Evolutionary conservation across 768 basidiomycete species (phyloP).

Genomic region (Chalciporus sphaerocephalus): DNA sequence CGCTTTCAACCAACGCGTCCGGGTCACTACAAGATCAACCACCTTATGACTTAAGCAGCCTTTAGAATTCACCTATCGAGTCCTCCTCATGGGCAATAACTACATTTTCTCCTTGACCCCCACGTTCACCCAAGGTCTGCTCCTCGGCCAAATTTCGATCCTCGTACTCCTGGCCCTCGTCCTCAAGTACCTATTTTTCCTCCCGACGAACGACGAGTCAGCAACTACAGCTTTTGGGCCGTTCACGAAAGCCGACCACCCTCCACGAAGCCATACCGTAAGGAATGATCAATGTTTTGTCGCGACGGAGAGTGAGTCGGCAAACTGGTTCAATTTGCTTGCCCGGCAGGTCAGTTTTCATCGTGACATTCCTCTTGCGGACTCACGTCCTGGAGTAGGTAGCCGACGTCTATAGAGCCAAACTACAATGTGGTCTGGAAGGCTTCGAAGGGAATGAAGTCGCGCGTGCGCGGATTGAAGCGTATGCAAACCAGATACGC

Average conservation of each 20-base stretch:
- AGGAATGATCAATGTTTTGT: constrained; percentile 4
- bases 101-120: constrained; percentile 74
- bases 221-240: constrained; percentile 59
- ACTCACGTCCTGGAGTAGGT: constrained; percentile 39
- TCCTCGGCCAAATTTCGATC: constrained; percentile 90
- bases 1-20: too few relatives aligned
- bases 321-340: constrained; percentile 89
- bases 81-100: constrained; percentile 33
- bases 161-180: constrained; percentile 70
- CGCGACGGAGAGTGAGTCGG: constrained; percentile 53
- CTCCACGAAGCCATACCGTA: constrained; percentile 36
- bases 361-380: neutral
- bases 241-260: constrained; percentile 45
- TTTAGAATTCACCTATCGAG: neutral
- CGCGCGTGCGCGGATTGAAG: constrained; percentile 73
- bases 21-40: neutral
- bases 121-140: constrained; percentile 92
- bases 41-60: constrained; percentile 2
- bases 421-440: constrained; percentile 63
- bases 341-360: constrained; percentile 62
- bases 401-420: constrained; percentile 68
- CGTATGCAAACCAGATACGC: constrained; percentile 73
- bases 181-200: constrained; percentile 94
- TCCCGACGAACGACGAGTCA: constrained; percentile 58
- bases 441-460: constrained; percentile 80